Percentiles rank a stretch among this genome's conserved stretches.
Evolutionary conservation across 805 yeast genomes (phyloP).

Genomic region (Wickerhamomyces rabaulensis): DNA sequence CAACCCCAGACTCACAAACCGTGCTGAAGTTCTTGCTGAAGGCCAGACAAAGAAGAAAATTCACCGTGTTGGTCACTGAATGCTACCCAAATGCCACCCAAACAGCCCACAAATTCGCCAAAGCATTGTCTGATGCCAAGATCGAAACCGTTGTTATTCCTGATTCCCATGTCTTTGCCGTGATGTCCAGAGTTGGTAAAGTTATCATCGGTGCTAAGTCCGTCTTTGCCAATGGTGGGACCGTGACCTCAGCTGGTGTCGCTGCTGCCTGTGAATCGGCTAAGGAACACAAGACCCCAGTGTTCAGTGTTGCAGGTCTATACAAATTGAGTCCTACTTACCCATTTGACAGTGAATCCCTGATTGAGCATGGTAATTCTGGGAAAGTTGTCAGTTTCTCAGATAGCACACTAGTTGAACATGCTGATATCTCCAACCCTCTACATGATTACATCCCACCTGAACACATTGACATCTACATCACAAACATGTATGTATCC

Average conservation of each 20-base stretch:
- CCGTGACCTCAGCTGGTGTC: slow-evolving; percentile 84
- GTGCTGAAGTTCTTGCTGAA: slow-evolving; percentile 80
- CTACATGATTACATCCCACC: slow-evolving; percentile 89
- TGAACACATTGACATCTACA: slow-evolving; percentile 87
- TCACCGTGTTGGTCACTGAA: slow-evolving; percentile 89
- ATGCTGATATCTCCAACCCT: slow-evolving; percentile 81
- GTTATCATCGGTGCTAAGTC: slow-evolving; percentile 90
- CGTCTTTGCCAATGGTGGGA: slow-evolving; percentile 95
- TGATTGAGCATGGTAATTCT: slow-evolving; percentile 90
- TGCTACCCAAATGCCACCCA: slow-evolving; percentile 84
- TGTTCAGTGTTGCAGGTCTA: slow-evolving; percentile 89
- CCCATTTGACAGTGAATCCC: slow-evolving; percentile 73
- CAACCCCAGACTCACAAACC: slow-evolving; percentile 91
- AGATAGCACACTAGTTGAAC: slow-evolving; percentile 62
- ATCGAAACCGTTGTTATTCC: slow-evolving; percentile 90
- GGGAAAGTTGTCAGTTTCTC: slow-evolving; percentile 82
- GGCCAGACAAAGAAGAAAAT: slow-evolving; percentile 85
- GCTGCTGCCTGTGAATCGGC: slow-evolving; percentile 95
- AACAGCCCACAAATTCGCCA: slow-evolving; percentile 74
- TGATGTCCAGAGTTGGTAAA: slow-evolving; percentile 96
- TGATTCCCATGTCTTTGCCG: slow-evolving; percentile 88
- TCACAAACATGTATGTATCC: slow-evolving; percentile 65
- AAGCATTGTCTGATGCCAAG: slow-evolving; percentile 73
- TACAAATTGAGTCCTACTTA: slow-evolving; percentile 90
- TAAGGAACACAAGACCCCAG: slow-evolving; percentile 92